Percentiles rank a stretch among this genome's conserved stretches.
Evolutionary conservation across 306 rosid species (phyloP).

Genomic region (Malus asiatica): DNA sequence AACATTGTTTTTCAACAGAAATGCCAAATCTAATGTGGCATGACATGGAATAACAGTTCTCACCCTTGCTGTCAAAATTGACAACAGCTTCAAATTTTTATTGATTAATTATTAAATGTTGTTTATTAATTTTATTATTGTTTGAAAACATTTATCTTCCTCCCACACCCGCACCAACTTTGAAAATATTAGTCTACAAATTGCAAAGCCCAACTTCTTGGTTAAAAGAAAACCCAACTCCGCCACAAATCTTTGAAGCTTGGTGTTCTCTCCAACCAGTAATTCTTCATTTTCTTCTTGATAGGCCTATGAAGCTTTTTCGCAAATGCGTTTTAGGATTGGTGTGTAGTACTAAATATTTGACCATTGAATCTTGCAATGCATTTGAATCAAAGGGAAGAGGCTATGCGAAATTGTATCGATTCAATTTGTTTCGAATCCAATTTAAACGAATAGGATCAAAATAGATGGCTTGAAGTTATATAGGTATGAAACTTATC

Average conservation of each 20-base stretch:
- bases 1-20: too few relatives aligned
- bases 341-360: background rate
- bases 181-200: conserved; percentile 27
- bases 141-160: background rate
- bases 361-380: background rate
- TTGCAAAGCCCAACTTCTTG: conserved; percentile 28
- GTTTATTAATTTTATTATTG: too few relatives aligned
- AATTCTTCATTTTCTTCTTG: conserved; percentile 7
- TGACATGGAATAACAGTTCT: too few relatives aligned
- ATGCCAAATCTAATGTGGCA: too few relatives aligned
- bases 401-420: background rate
- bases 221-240: conserved; percentile 26
- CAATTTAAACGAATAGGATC: background rate
- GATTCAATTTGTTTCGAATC: background rate
- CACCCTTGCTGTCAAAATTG: too few relatives aligned
- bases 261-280: conserved; percentile 48
- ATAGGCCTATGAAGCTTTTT: background rate
- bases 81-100: too few relatives aligned
- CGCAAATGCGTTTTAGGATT: background rate
- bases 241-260: conserved; percentile 28
- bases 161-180: conserved; percentile 25
- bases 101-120: too few relatives aligned
- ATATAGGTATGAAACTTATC: background rate
- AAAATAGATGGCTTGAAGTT: background rate
- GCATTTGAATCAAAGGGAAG: background rate